phyloP scores from a whole-genome alignment of 106 monocot genomes.

The Vanilla planifolia region DNA sequence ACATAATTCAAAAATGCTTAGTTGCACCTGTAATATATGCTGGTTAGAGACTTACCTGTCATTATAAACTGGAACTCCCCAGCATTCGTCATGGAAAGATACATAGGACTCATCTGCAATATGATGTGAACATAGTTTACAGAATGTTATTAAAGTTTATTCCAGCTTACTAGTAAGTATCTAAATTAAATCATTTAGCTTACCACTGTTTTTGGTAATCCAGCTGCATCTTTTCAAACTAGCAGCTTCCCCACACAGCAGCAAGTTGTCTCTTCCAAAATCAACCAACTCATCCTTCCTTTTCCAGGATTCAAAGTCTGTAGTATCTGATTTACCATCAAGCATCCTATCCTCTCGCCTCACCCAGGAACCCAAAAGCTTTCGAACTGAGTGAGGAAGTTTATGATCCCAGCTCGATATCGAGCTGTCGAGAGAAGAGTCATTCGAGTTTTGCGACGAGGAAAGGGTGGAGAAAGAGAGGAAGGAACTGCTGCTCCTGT shows the following conservation, averaged over 20 bases:
- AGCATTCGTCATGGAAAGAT: slow-evolving; percentile 79
- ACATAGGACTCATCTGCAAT: slow-evolving; percentile 67
- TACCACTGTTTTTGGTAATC: slow-evolving; percentile 86
- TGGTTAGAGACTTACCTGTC: slow-evolving; percentile 35
- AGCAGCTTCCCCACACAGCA: slow-evolving; percentile 18
- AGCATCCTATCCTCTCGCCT: slow-evolving; percentile 16
- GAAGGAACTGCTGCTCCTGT: slow-evolving; percentile 45
- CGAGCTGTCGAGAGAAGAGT: slow-evolving; percentile 47
- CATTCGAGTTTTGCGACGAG: slow-evolving; percentile 62
- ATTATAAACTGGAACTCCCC: slow-evolving; percentile 73
- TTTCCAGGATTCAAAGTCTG: slow-evolving; percentile 13
- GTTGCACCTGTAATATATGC: background rate
- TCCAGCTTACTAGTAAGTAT: background rate
- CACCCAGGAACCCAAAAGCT: slow-evolving; percentile 37
- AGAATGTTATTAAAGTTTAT: too few species aligned
- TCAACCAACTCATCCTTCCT: slow-evolving; percentile 14
- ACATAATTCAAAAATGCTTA: background rate
- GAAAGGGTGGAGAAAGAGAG: slow-evolving; percentile 53
- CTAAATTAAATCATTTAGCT: slow-evolving; percentile 1
- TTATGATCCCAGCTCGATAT: slow-evolving; percentile 64
- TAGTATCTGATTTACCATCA: slow-evolving; percentile 1
- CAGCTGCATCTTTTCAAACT: slow-evolving; percentile 74
- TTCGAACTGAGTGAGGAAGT: slow-evolving; percentile 18
- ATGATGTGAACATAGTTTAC: too few species aligned
- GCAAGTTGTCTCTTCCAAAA: slow-evolving; percentile 8